Conservation (phyloP, 2,329 filamentous ascomycete genomes). For the Juglanconis juglandina region DNA sequence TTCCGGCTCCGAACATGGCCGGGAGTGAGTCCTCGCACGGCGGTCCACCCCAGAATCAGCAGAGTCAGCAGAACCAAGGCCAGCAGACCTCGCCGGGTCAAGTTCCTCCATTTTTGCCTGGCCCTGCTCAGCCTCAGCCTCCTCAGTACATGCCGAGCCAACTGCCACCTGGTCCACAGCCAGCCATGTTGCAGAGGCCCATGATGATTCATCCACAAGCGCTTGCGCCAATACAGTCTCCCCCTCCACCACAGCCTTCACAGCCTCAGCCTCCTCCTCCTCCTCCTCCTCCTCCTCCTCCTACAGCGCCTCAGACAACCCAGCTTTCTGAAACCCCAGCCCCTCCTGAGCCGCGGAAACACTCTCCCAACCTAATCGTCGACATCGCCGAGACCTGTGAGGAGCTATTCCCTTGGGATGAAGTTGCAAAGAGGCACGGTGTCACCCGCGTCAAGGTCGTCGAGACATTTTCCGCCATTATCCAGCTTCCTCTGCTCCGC, state of each 20-base stretch:
- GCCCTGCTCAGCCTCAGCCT: neutral
- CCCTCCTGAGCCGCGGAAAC: conserved; percentile 31
- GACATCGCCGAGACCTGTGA: conserved; percentile 49
- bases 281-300: neutral
- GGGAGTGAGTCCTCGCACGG: neutral
- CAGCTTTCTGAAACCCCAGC: neutral
- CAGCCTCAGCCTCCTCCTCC: neutral
- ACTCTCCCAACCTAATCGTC: conserved; percentile 38
- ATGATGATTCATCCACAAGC: neutral
- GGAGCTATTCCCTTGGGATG: conserved; percentile 42
- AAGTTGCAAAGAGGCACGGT: conserved; percentile 43
- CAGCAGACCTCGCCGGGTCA: neutral
- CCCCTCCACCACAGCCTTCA: neutral
- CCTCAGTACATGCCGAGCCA: neutral
- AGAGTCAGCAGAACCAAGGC: neutral
- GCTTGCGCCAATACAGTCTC: neutral
- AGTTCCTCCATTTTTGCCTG: neutral
- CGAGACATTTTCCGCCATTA: conserved; percentile 45
- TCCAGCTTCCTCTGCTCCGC: conserved; percentile 45
- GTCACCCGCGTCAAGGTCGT: conserved; percentile 40
- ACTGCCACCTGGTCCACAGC: neutral
- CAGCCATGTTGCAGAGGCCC: neutral
- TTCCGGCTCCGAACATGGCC: neutral
- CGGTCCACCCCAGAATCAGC: neutral
- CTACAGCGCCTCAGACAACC: conserved; percentile 18